phyloP scores from a whole-genome alignment of 2,329 filamentous ascomycete genomes.

The Colletotrichum gigasporum region DNA sequence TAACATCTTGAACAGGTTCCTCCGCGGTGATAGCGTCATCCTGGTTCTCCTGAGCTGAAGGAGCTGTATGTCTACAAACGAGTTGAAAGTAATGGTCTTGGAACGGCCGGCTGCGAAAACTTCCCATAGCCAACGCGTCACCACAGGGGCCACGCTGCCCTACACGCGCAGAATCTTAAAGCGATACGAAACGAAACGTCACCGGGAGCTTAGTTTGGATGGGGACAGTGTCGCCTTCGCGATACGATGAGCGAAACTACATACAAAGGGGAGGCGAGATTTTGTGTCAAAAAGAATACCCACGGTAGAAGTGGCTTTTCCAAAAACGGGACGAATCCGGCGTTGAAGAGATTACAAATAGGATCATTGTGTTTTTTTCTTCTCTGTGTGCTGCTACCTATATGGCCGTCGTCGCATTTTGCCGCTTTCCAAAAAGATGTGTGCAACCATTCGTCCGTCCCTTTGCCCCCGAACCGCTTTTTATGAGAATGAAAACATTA shows the following conservation, averaged over 20 bases:
- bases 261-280: slow-evolving; percentile 2
- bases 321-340: slow-evolving; percentile 44
- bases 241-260: not conserved
- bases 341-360: slow-evolving; percentile 47
- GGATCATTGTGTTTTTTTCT: slow-evolving; percentile 24
- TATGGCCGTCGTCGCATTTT: slow-evolving; percentile 2
- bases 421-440: not conserved
- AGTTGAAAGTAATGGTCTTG: slow-evolving; percentile 17
- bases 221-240: not conserved
- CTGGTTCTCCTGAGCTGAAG: slow-evolving; percentile 80
- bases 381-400: not conserved
- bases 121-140: not conserved
- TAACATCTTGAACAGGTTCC: slow-evolving; percentile 66
- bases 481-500: not conserved
- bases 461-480: not conserved
- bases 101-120: slow-evolving; percentile 4
- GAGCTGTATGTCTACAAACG: slow-evolving; percentile 2
- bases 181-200: not conserved
- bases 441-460: not conserved
- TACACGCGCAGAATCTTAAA: not conserved
- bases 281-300: slow-evolving; percentile 24
- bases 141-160: not conserved
- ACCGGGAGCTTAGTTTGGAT: not conserved
- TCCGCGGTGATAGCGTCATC: slow-evolving; percentile 89
- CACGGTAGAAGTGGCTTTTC: slow-evolving; percentile 38